phyloP scores from a whole-genome alignment of 2,329 filamentous ascomycete species.

The Cadophora sp. region DNA sequence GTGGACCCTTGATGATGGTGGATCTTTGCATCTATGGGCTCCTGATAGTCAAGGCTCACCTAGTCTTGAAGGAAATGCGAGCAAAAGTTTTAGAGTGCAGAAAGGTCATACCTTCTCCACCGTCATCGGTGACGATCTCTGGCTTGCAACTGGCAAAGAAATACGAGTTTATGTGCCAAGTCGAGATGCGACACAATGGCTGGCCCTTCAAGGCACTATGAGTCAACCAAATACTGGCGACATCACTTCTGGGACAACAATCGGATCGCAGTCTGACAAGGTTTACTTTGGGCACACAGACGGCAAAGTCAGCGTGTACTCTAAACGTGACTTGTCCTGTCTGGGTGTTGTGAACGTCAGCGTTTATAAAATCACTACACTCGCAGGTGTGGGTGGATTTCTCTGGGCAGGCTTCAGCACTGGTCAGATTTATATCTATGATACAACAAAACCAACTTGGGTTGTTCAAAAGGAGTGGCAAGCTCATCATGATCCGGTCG shows the following conservation, averaged over 20 bases:
- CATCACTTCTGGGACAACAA: conserved; percentile 80
- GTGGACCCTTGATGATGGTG: conserved; percentile 93
- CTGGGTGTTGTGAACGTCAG: conserved; percentile 85
- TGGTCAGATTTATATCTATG: conserved; percentile 92
- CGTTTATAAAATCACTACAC: conserved; percentile 91
- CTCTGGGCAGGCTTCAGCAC: conserved; percentile 96
- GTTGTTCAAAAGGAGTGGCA: conserved; percentile 92
- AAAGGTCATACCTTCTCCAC: conserved; percentile 89
- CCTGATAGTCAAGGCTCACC: conserved; percentile 76
- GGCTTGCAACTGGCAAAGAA: conserved; percentile 88
- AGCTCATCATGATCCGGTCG: conserved; percentile 83
- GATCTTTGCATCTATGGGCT: conserved; percentile 86
- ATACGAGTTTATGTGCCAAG: conserved; percentile 84
- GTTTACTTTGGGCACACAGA: conserved; percentile 93
- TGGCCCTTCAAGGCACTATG: conserved; percentile 75
- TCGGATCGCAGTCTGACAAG: conserved; percentile 76
- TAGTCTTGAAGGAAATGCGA: conserved; percentile 70
- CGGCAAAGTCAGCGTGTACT: conserved; percentile 95
- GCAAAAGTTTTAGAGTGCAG: conserved; percentile 77
- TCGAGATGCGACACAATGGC: conserved; percentile 71
- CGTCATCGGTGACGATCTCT: conserved; percentile 82
- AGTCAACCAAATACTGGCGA: conserved; percentile 79
- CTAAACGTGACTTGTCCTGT: conserved; percentile 74
- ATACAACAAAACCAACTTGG: conserved; percentile 85
- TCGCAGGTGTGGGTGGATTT: conserved; percentile 80